A percentile compares a stretch with the other conserved stretches of the same genome.
Conservation (phyloP, 345 rosid species). For the Pseudoturritis turrita region DNA sequence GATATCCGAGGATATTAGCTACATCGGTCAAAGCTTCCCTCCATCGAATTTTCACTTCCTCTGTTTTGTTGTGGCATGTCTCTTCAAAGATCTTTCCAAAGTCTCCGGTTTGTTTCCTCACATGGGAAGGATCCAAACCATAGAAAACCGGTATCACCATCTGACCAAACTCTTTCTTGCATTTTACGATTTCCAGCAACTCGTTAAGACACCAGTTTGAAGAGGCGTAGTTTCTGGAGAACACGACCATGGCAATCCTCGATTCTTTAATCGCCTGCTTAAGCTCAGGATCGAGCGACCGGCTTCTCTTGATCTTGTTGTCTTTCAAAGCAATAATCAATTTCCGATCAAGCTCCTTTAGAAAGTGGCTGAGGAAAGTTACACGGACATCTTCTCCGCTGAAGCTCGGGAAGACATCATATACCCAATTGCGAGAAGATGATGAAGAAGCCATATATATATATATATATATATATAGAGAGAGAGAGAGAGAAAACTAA, state of each 20-base stretch:
- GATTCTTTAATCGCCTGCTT: background rate
- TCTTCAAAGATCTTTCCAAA: background rate
- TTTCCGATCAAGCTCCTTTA: background rate
- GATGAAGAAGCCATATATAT: background rate
- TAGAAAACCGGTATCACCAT: slow-evolving; percentile 6
- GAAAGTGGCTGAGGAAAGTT: background rate
- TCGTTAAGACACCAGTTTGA: slow-evolving; percentile 6
- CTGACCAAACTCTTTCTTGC: background rate
- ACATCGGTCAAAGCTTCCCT: background rate
- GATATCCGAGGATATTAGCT: background rate
- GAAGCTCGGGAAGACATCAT: background rate
- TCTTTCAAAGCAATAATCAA: background rate
- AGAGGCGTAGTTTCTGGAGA: background rate
- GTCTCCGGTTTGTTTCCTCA: background rate
- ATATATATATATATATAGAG: background rate
- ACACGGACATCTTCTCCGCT: background rate
- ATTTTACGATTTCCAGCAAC: background rate
- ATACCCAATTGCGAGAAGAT: background rate
- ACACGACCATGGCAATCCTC: background rate
- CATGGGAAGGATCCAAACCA: slow-evolving; percentile 13
- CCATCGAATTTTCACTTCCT: background rate
- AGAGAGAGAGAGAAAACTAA: background rate
- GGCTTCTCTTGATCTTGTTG: background rate
- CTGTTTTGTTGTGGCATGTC: background rate
- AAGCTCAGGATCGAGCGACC: background rate